phyloP scores from a whole-genome alignment of 1,284 basidiomycete species.

The Cutaneotrichosporon dermatis region DNA sequence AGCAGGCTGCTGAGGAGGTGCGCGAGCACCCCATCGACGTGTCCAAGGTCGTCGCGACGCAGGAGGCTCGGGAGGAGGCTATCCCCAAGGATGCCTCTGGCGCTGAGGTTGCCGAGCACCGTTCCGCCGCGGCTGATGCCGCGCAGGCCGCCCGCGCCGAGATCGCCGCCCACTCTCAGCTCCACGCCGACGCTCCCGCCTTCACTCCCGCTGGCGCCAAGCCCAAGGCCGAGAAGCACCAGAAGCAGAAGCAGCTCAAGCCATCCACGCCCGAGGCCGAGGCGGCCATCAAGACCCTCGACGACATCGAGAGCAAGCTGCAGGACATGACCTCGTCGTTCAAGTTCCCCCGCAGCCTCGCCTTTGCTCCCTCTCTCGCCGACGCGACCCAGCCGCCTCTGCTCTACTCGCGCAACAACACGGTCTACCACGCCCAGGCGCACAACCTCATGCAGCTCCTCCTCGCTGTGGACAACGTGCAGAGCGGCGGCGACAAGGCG shows the following conservation, averaged over 20 bases:
- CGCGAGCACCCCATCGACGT: neutral
- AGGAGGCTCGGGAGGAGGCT: neutral
- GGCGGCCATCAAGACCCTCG: slow-evolving; percentile 29
- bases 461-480: slow-evolving; percentile 61
- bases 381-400: slow-evolving; percentile 37
- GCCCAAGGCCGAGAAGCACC: neutral
- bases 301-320: slow-evolving; percentile 32
- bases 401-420: slow-evolving; percentile 56
- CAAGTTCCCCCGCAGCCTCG: slow-evolving; percentile 37
- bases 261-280: slow-evolving; percentile 10
- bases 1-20: slow-evolving; percentile 1
- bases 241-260: neutral
- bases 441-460: slow-evolving; percentile 61
- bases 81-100: neutral
- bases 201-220: neutral
- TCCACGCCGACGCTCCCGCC: neutral
- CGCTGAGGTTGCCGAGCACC: neutral
- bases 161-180: neutral
- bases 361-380: slow-evolving; percentile 28
- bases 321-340: slow-evolving; percentile 24
- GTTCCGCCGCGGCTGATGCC: neutral
- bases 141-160: neutral
- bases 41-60: neutral
- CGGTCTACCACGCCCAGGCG: slow-evolving; percentile 58
- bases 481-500: slow-evolving; percentile 58